phyloP scores from a whole-genome alignment of 495 filamentous ascomycete genomes.

The Tuber indicum region DNA sequence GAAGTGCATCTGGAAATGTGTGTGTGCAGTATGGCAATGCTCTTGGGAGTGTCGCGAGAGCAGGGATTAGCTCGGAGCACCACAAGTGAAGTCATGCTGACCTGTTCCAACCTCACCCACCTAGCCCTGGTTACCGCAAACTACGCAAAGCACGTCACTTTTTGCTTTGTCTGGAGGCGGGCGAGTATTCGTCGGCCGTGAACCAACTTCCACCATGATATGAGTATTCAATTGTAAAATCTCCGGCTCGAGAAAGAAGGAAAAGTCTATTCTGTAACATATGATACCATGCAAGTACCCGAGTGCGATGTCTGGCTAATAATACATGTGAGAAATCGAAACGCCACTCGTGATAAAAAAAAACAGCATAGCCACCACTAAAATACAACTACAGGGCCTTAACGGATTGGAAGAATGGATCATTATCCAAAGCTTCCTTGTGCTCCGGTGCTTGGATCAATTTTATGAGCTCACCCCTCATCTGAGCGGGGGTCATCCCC shows the following conservation, averaged over 20 bases:
- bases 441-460: conserved; percentile 61
- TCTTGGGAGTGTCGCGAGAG: background rate
- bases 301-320: background rate
- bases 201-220: background rate
- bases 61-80: background rate
- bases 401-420: conserved; percentile 86
- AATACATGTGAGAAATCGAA: background rate
- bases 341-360: background rate
- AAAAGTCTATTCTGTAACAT: background rate
- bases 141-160: background rate
- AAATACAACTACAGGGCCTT: conserved; percentile 57
- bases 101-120: background rate
- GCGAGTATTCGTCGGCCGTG: background rate
- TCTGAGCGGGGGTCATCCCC: conserved; percentile 65
- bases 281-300: background rate
- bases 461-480: conserved; percentile 70
- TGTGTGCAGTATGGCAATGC: background rate
- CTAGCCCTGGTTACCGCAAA: background rate
- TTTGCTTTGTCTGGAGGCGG: background rate
- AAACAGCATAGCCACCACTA: background rate
- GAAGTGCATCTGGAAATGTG: background rate
- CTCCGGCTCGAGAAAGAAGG: background rate
- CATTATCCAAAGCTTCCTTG: conserved; percentile 58
- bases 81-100: background rate
- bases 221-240: background rate